phyloP scores from a whole-genome alignment of 805 yeast species.

The Metschnikowia drakensbergensis region DNA sequence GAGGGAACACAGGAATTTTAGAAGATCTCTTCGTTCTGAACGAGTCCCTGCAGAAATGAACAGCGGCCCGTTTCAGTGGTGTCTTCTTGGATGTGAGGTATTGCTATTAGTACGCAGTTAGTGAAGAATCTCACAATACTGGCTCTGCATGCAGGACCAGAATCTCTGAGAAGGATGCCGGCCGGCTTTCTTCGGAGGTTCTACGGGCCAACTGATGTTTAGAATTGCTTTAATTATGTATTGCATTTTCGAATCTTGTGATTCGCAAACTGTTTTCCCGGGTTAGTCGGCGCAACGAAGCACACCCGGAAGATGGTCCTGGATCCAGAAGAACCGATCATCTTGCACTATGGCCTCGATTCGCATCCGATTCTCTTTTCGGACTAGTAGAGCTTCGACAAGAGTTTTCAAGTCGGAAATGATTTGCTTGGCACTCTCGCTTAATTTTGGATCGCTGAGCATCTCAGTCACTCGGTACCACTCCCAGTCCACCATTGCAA shows the following conservation, averaged over 20 bases:
- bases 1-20: background rate
- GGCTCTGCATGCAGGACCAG: background rate
- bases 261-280: background rate
- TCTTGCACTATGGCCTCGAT: constrained; percentile 18
- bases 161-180: no score
- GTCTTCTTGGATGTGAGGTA: constrained; percentile 4
- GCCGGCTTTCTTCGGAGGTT: no score
- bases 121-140: constrained; percentile 3
- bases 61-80: background rate
- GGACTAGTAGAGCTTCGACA: constrained; percentile 33
- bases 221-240: background rate
- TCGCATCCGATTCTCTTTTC: constrained; percentile 33
- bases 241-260: background rate
- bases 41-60: background rate
- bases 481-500: constrained; percentile 89
- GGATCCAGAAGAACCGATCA: constrained; percentile 26
- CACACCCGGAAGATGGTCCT: constrained; percentile 17
- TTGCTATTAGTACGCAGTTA: background rate
- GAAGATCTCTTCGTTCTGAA: background rate
- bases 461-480: constrained; percentile 52
- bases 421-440: constrained; percentile 8
- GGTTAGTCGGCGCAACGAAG: constrained; percentile 1
- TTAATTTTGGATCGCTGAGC: constrained; percentile 7
- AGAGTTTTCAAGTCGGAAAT: constrained; percentile 22
- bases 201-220: background rate